Evolutionary conservation across 2,329 filamentous ascomycete species (phyloP).

Genomic region (Falciphora oryzae): DNA sequence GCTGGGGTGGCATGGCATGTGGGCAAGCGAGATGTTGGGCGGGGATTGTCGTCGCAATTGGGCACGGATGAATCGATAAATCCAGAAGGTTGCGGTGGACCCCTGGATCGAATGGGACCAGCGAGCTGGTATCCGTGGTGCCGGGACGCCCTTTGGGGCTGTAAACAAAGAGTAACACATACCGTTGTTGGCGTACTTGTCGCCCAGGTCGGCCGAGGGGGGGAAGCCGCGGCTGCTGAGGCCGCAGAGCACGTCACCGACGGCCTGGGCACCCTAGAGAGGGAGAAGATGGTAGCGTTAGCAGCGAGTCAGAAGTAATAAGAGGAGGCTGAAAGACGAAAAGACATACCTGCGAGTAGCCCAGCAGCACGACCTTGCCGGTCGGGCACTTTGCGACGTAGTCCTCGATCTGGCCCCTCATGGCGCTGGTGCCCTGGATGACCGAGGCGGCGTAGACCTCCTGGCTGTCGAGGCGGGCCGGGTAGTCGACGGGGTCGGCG

Average conservation of each 20-base stretch:
- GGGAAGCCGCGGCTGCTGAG: constrained; percentile 16
- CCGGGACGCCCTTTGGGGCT: not conserved
- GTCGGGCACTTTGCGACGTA: constrained; percentile 52
- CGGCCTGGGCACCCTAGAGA: constrained; percentile 30
- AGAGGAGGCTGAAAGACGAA: too few species aligned
- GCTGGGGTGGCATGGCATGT: not conserved
- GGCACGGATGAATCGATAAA: not conserved
- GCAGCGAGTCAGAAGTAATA: too few species aligned
- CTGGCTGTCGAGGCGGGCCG: constrained; percentile 48
- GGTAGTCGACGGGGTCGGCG: constrained; percentile 39
- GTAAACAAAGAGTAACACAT: not conserved
- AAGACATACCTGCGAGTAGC: constrained; percentile 62
- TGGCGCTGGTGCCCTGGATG: constrained; percentile 47
- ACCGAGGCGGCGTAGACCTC: constrained; percentile 51
- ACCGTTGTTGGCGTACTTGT: constrained; percentile 3
- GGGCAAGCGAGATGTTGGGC: too few species aligned
- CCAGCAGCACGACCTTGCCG: constrained; percentile 53
- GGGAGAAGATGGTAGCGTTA: too few species aligned
- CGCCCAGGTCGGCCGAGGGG: not conserved
- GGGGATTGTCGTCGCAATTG: too few species aligned
- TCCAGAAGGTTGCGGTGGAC: not conserved
- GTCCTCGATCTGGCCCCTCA: constrained; percentile 42
- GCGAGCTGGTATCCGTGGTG: not conserved
- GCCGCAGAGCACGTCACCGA: constrained; percentile 24
- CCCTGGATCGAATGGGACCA: not conserved